A percentile compares a stretch with the other conserved stretches of the same genome.
Evolutionary conservation across 371 early-diverging fungal genomes (phyloP).

Genomic region (Apophysomyces trapeziformis): DNA sequence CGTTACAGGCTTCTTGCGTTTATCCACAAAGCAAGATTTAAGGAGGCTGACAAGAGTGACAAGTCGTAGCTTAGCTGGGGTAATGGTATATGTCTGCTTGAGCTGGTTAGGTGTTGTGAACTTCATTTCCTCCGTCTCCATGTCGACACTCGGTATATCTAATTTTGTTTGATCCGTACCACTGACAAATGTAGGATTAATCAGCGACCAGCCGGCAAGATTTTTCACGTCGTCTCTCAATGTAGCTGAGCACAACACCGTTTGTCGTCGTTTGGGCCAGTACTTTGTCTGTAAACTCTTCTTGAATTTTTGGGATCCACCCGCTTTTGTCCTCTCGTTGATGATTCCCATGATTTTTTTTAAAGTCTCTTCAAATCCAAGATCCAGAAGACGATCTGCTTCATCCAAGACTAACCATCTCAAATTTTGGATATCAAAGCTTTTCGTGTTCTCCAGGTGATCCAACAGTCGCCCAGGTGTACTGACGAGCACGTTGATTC

Average conservation of each 20-base stretch:
- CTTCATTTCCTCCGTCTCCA: constrained; percentile 47
- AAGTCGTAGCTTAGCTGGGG: constrained; percentile 91
- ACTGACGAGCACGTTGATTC: constrained; percentile 92
- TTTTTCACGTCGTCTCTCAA: constrained; percentile 81
- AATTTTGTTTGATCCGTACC: constrained; percentile 36
- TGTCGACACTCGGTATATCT: constrained; percentile 26
- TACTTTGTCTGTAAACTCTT: constrained; percentile 30
- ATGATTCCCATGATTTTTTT: constrained; percentile 78
- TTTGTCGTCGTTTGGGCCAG: constrained; percentile 78
- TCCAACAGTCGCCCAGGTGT: constrained; percentile 99
- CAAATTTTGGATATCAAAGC: constrained; percentile 73
- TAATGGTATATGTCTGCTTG: constrained; percentile 78
- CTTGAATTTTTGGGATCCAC: constrained; percentile 24
- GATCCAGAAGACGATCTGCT: constrained; percentile 97
- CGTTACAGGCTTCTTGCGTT: constrained; percentile 42
- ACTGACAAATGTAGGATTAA: constrained; percentile 72
- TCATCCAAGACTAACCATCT: constrained; percentile 97
- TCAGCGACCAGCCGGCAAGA: constrained; percentile 79
- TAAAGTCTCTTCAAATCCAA: constrained; percentile 95
- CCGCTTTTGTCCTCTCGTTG: constrained; percentile 47
- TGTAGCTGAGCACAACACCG: constrained; percentile 94
- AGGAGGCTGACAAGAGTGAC: constrained; percentile 82
- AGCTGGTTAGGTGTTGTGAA: constrained; percentile 82
- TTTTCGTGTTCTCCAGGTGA: constrained; percentile 88
- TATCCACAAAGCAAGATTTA: constrained; percentile 53